Evolutionary conservation across 306 rosid species (phyloP).

Genomic region (Rubus parviflorus): DNA sequence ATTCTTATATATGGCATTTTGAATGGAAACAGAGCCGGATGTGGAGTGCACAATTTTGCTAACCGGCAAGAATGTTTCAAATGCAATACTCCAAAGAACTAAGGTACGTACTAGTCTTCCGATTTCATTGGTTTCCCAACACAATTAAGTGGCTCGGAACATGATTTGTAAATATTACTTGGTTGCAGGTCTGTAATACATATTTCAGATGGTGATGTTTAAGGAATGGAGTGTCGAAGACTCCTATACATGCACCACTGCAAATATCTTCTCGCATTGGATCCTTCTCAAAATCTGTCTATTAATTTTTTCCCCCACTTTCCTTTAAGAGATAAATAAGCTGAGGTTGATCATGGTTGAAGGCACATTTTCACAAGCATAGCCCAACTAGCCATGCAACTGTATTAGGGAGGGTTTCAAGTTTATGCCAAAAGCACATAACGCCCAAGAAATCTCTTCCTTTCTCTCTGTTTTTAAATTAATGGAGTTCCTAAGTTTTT

Average conservation of each 20-base stretch:
- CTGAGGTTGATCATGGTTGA: slow-evolving; percentile 33
- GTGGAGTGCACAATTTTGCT: slow-evolving; percentile 92
- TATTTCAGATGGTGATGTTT: slow-evolving; percentile 51
- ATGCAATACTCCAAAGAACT: slow-evolving; percentile 72
- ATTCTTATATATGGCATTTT: slow-evolving; percentile 2
- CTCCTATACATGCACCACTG: background rate
- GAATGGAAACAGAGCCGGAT: slow-evolving; percentile 56
- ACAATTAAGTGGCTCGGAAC: slow-evolving; percentile 3
- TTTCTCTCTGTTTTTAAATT: slow-evolving; percentile 14
- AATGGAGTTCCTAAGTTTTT: slow-evolving; percentile 20
- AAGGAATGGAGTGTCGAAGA: slow-evolving; percentile 30
- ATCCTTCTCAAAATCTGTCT: slow-evolving; percentile 26
- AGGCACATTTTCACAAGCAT: slow-evolving; percentile 39
- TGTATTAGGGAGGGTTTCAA: slow-evolving; percentile 31
- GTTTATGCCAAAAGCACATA: slow-evolving; percentile 34
- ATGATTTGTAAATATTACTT: slow-evolving; percentile 22
- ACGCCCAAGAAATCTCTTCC: slow-evolving; percentile 42
- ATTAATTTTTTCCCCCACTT: slow-evolving; percentile 6
- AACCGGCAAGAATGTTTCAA: slow-evolving; percentile 78
- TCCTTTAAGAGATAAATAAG: slow-evolving; percentile 31
- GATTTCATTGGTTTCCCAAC: background rate
- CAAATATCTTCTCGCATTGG: slow-evolving; percentile 25
- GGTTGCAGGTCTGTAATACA: slow-evolving; percentile 36
- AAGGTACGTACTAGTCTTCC: slow-evolving; percentile 44
- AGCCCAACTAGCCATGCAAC: slow-evolving; percentile 25